Evolutionary conservation across 1,284 basidiomycete species (phyloP), one percentile per base, ranked within the genome.

Genomic region (Erythrobasidium hasegawianum): DNA sequence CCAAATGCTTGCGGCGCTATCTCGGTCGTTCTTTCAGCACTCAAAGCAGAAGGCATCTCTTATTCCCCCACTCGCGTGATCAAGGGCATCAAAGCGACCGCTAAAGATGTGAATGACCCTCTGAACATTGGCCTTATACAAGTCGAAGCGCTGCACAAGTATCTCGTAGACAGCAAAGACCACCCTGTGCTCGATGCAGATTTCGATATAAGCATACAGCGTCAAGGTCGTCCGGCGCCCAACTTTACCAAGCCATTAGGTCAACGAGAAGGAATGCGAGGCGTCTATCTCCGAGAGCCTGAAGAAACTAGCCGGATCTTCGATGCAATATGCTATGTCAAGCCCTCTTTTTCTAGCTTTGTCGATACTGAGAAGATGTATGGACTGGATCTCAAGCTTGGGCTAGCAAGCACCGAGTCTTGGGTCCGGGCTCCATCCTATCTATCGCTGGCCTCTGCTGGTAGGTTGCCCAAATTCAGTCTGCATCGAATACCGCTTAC

Each of bases 201-300:
- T 27, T 76, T 74, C 65, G 69, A 70, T 16, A 70, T 78, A 53
- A 58, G 64, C 18, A 72, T 78, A 59, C 74, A 74, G 38, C 74
- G 71, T 16, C 68, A 75, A 18, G 76, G 76, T 45, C 76, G 74
- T 56, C 53, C 61, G 3, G 40, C 61, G 8, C 61, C 61, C 9
- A 26, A 64, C 4, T 64, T 56, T 50, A 29, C 22, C 24, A 64
- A 57, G 22, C 52, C 61, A 5, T n/a, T 64, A 11, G 41, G 47
- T 20, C 33, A 64, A 20, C 29, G 55, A 9, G 54, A 58, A 53
- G 69, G 73, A 33, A 69, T 70, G 68, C 73, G 76, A 18, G 77
- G 77, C 49, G 72, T 77, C 61, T 78, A 78, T 65, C 72, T 78
- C 2, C 77, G 77, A 45, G 75, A 75, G 59, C 69, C 68, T 45